These are phyloP conservation scores for Nicotiana rustica DNA, from an alignment of 305 asterid genomes.

Conservation along the genomic window DNA sequence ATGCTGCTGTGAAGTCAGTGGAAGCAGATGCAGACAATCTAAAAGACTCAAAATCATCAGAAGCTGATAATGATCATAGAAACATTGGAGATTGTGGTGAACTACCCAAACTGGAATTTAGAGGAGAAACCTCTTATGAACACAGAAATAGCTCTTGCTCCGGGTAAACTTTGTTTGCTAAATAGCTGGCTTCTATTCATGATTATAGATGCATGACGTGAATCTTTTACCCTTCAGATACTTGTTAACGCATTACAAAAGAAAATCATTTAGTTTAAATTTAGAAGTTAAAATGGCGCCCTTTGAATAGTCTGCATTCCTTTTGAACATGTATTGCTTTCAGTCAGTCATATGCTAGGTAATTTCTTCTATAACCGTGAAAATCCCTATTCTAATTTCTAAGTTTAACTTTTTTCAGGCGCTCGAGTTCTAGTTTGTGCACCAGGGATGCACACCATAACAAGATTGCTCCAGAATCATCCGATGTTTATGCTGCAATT, in stretches of 20 bases:
- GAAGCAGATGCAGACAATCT: conserved; percentile 34
- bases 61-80: conserved; percentile 39
- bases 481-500: conserved; percentile 46
- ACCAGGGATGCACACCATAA: conserved; percentile 59
- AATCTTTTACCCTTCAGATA: background rate
- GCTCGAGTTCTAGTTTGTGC: conserved; percentile 46
- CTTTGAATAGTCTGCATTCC: background rate
- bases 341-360: background rate
- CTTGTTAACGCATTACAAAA: background rate
- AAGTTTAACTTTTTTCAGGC: conserved; percentile 46
- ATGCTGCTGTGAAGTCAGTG: conserved; percentile 7
- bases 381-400: background rate
- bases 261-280: background rate
- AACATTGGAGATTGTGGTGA: conserved; percentile 34
- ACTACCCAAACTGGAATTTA: conserved; percentile 34
- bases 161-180: conserved; percentile 53
- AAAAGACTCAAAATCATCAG: conserved; percentile 40
- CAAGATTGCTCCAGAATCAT: conserved; percentile 67
- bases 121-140: conserved; percentile 46
- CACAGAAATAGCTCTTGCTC: conserved; percentile 57
- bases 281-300: background rate
- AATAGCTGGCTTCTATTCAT: background rate
- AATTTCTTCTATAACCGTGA: background rate
- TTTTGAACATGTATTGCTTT: background rate
- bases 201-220: background rate